A percentile compares a stretch with the other conserved stretches of the same genome.
Conservation (phyloP, 805 yeast genomes). For the Hyphopichia homilentoma region DNA sequence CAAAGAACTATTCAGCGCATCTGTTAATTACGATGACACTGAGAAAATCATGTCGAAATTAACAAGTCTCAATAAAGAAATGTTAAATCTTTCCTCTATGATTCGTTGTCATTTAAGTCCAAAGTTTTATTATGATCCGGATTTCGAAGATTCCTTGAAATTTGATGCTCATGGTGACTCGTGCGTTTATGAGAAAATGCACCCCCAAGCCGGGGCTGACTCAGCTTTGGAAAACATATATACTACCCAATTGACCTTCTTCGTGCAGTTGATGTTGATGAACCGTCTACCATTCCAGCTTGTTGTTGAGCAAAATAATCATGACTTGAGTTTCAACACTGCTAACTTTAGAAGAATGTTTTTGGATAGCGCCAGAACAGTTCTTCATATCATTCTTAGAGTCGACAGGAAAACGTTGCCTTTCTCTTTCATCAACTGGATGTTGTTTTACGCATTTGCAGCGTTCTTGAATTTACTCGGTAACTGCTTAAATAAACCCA, state of each 20-base stretch:
- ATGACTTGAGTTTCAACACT: no score
- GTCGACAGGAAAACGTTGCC: conserved; percentile 16
- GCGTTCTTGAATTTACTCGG: conserved; percentile 29
- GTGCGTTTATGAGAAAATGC: neutral
- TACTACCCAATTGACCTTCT: conserved; percentile 26
- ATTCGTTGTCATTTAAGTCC: no score
- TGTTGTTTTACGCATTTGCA: conserved; percentile 26
- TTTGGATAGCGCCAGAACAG: conserved; percentile 35
- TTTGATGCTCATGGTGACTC: neutral
- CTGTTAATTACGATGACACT: conserved; percentile 16
- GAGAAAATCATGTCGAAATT: conserved; percentile 18
- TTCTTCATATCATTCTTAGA: conserved; percentile 21
- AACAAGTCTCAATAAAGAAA: conserved; percentile 22
- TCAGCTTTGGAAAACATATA: conserved; percentile 12
- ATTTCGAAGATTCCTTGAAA: conserved; percentile 15
- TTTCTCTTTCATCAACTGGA: conserved; percentile 27
- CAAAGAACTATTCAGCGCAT: conserved; percentile 27
- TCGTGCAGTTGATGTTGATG: conserved; percentile 33
- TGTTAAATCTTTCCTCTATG: conserved; percentile 20
- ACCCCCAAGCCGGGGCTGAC: conserved; percentile 1
- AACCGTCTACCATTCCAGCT: conserved; percentile 30
- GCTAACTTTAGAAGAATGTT: conserved; percentile 24
- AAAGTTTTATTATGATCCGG: conserved; percentile 29
- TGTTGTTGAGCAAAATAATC: no score
- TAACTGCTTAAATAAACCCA: conserved; percentile 27